Evolutionary conservation across 2,329 filamentous ascomycete genomes (phyloP).

Genomic region (Ceratocystis harringtonii): DNA sequence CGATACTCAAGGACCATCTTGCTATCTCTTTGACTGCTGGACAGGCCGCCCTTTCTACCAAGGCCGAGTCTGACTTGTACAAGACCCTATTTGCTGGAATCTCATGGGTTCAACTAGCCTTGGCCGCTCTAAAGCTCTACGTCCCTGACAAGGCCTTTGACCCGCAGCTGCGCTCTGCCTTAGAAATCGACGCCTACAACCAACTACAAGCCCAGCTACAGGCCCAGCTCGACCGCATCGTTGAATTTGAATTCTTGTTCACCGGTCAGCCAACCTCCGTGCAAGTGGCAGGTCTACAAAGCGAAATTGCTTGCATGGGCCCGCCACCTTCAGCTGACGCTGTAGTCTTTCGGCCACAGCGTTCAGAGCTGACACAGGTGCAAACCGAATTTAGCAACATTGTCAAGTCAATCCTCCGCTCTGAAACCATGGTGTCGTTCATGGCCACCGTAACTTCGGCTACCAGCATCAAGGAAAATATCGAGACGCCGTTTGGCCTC

Average conservation of each 20-base stretch:
- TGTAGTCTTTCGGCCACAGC: slow-evolving; percentile 54
- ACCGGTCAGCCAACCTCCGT: slow-evolving; percentile 54
- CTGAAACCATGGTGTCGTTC: slow-evolving; percentile 24
- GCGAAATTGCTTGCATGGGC: slow-evolving; percentile 49
- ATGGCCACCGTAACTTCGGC: background rate
- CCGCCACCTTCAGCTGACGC: slow-evolving; percentile 47
- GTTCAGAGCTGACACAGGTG: slow-evolving; percentile 52
- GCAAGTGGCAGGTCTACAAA: slow-evolving; percentile 46
- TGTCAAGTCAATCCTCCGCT: slow-evolving; percentile 45
- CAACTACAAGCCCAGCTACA: slow-evolving; percentile 42
- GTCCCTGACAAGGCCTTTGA: slow-evolving; percentile 80
- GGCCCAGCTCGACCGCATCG: slow-evolving; percentile 43
- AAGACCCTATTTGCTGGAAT: slow-evolving; percentile 28
- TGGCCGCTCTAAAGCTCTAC: slow-evolving; percentile 62
- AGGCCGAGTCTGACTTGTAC: slow-evolving; percentile 20
- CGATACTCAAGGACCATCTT: slow-evolving; percentile 30
- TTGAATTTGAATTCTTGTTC: slow-evolving; percentile 49
- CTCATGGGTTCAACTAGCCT: slow-evolving; percentile 62
- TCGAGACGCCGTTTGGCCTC: slow-evolving; percentile 33
- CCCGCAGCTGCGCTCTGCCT: slow-evolving; percentile 49
- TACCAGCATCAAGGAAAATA: slow-evolving; percentile 21
- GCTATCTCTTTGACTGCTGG: slow-evolving; percentile 31
- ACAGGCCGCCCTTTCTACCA: slow-evolving; percentile 25
- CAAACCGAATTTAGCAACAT: slow-evolving; percentile 75
- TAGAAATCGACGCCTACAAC: slow-evolving; percentile 46